These are phyloP conservation scores for Aspergillus sp. DNA, from an alignment of 2,329 filamentous ascomycete genomes.

Conservation along the genomic window DNA sequence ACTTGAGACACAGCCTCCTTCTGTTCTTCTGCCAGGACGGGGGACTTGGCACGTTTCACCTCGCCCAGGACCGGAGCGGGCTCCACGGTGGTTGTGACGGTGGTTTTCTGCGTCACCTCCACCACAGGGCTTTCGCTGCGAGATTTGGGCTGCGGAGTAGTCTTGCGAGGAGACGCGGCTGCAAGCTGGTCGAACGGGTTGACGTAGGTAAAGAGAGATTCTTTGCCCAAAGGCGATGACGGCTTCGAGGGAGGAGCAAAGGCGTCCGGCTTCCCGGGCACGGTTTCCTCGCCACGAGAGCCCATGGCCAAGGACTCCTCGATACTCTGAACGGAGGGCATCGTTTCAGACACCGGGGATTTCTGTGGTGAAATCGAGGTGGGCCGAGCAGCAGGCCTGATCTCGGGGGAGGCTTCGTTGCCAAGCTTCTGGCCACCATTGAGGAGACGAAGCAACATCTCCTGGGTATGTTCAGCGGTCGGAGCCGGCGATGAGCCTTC, in stretches of 20 bases:
- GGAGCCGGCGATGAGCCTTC: slow-evolving; percentile 23
- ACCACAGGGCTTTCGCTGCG: slow-evolving; percentile 43
- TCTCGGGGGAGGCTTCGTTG: slow-evolving; percentile 24
- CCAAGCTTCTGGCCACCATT: slow-evolving; percentile 62
- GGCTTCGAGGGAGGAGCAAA: slow-evolving; percentile 38
- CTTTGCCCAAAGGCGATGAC: slow-evolving; percentile 32
- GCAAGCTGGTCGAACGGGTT: slow-evolving; percentile 71
- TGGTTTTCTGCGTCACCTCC: slow-evolving; percentile 25
- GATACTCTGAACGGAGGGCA: slow-evolving; percentile 13
- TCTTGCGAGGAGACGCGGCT: slow-evolving; percentile 63
- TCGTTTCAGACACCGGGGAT: slow-evolving; percentile 25
- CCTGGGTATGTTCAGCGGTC: slow-evolving; percentile 69
- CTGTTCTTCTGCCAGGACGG: slow-evolving; percentile 31
- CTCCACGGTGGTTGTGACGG: slow-evolving; percentile 21
- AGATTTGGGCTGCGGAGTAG: slow-evolving; percentile 49
- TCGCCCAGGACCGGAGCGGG: slow-evolving; percentile 2
- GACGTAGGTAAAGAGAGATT: slow-evolving; percentile 64
- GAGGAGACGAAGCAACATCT: slow-evolving; percentile 81
- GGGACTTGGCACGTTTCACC: slow-evolving; percentile 21
- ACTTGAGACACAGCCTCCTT: slow-evolving; percentile 71
- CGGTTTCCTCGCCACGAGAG: slow-evolving; percentile 12
- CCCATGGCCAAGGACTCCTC: slow-evolving; percentile 14
- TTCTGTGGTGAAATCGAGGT: slow-evolving; percentile 38
- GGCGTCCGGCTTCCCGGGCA: slow-evolving; percentile 30
- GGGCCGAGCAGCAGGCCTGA: slow-evolving; percentile 34